These are phyloP conservation scores for Pichia terricola DNA, from an alignment of 1,139 yeast genomes.

Conservation along the genomic window DNA sequence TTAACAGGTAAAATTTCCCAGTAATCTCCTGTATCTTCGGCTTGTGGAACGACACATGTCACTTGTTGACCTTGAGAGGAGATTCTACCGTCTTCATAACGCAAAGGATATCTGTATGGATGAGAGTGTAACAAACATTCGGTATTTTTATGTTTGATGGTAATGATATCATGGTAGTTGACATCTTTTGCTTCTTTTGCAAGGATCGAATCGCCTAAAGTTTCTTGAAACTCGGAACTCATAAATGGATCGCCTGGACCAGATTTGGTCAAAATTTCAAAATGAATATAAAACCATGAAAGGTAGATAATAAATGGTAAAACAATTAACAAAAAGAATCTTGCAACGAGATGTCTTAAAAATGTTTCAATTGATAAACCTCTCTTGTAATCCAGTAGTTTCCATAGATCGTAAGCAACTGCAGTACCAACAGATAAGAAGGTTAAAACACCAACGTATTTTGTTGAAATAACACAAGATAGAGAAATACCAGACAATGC, in stretches of 20 bases:
- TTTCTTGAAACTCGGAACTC: conserved; percentile 90
- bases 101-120: conserved; percentile 60
- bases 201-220: conserved; percentile 73
- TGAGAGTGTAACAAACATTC: conserved; percentile 78
- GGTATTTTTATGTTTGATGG: conserved; percentile 71
- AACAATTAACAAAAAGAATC: conserved; percentile 63
- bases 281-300: conserved; percentile 92
- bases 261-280: conserved; percentile 65
- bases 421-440: conserved; percentile 81
- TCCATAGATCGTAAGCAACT: conserved; percentile 81
- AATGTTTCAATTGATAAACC: conserved; percentile 58
- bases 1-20: conserved; percentile 79
- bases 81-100: conserved; percentile 93
- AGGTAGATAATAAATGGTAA: conserved; percentile 77
- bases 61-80: conserved; percentile 96
- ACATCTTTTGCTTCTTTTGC: conserved; percentile 64
- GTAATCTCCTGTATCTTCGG: conserved; percentile 35
- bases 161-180: conserved; percentile 65
- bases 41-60: conserved; percentile 37
- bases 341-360: conserved; percentile 63
- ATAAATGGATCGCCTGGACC: conserved; percentile 96
- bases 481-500: conserved; percentile 72
- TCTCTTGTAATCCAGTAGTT: conserved; percentile 58
- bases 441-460: conserved; percentile 91
- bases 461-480: conserved; percentile 87